A percentile compares a stretch with the other conserved stretches of the same genome.
Conservation (phyloP, 345 rosid genomes). For the Luvunga scandens region DNA sequence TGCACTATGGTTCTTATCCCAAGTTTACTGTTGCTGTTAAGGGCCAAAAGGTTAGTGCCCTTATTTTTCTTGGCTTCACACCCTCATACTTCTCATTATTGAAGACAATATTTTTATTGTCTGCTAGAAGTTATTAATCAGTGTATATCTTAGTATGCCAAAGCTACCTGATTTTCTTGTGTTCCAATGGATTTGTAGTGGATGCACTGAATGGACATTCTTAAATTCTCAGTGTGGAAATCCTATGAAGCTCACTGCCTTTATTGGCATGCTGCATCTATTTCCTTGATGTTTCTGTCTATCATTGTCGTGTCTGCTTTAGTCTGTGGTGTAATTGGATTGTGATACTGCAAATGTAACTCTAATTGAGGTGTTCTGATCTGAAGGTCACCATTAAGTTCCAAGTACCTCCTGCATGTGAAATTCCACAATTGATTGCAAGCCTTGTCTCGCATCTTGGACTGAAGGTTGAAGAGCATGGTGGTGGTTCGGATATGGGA, state of each 20-base stretch:
- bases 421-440: conserved; percentile 72
- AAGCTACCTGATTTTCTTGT: background rate
- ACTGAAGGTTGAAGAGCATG: conserved; percentile 56
- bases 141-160: background rate
- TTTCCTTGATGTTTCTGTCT: background rate
- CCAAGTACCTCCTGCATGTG: conserved; percentile 73
- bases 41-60: conserved; percentile 74
- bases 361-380: conserved; percentile 13
- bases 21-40: conserved; percentile 69
- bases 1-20: conserved; percentile 56
- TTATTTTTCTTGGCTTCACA: background rate
- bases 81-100: background rate
- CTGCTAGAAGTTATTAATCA: background rate
- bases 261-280: background rate
- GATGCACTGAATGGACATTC: background rate
- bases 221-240: background rate
- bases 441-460: conserved; percentile 80
- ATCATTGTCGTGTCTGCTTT: background rate
- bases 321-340: background rate
- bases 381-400: conserved; percentile 73
- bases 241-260: background rate
- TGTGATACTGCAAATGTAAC: background rate
- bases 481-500: conserved; percentile 77
- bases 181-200: background rate
- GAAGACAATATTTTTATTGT: background rate